Base-by-base conservation (phyloP, 2,329 filamentous ascomycete species). In the Aspergillus glaucus region DNA sequence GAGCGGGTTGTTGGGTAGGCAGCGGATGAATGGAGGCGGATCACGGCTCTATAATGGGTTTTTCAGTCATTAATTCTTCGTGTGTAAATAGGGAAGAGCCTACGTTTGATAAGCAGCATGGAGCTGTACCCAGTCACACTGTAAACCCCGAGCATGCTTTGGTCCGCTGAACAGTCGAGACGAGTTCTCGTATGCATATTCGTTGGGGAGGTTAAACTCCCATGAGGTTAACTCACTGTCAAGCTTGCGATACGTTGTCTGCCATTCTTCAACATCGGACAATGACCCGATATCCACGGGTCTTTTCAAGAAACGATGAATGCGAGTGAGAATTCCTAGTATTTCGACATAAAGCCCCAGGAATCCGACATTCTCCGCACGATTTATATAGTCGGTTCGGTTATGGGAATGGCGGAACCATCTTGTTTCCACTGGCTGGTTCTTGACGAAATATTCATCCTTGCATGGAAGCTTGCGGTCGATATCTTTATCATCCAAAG, bases 261-360 rank as follows among this genome's bases (percentile, higher is more conserved):
- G 89, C 91, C 91, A 95, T 63, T 85, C 79, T 65, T 95, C 88
- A 5, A 95, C 91, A 58, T 95, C 91, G 5, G 84, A 81, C 8
- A 90, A 72, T 6, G 87, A 86, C 43, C 86, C 86, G 52, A 95
- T 95, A 62, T 95, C 89, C 28, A 95, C 88, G 0, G 91, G 90
- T 56, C 86, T 84, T 65, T 94, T 94, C 49, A 95, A 72, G 57
- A 95, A 95, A 46, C 86, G 81, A 71, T 96, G 91, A 47, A 95
- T 89, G 55, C 87, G 84, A 46, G 88, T 91, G 2, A 95, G 74
- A 46, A 95, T 91, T 2, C 88, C 88, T 4, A 95, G 75, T 15
- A 95, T 86, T 65, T 95, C 91, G 51, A 95, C 85, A 63, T 95
- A 94, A 63, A 93, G 91, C 7, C 87, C 87, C 66, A 95, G 95